Evolutionary conservation across 176 grass and related monocot genomes (phyloP), one percentile per base, ranked within the genome.

Genomic region (Chloris gayana): DNA sequence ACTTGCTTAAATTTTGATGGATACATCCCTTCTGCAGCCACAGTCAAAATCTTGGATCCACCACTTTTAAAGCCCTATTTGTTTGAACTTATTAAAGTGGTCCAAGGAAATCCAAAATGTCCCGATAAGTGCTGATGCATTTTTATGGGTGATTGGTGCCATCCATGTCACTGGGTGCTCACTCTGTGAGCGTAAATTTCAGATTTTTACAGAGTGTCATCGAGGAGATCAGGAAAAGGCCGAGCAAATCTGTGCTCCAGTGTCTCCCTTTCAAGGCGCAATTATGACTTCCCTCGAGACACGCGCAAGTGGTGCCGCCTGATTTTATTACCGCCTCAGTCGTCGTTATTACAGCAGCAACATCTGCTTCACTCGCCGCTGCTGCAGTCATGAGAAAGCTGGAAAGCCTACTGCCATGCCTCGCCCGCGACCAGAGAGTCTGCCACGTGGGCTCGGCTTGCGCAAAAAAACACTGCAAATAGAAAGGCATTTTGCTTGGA

Each of bases 351-450:
- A 4, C 13, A 19, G 45, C 58, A 53, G 37, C 19, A 8, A 31
- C 45, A 50, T 5, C 51, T 22, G 57, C n/a, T 1, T 32, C 19
- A 19, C 18, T 27, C 3, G 0, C 62, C 31, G 7, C 14, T 26
- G 3, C n/a, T n/a, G n/a, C n/a, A n/a, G 32, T 44, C 27, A 71
- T 70, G 73, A 33, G 80, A 78, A 83, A 83, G 85, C 58, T 61
- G 58, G 19, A 44, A 61, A 61, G 58, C 74, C 82, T 78, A 63
- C 47, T 50, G 47, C 47, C 14, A 18, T 15, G 15, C 47, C 44
- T 46, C 44, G 14, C 44, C 14, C 44, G 12, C 58, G 7, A 18
- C 3, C 9, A 56, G 64, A 25, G 3, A 33, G 39, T 8, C 83
- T 73, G 78, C 7, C 46, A n/a, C 0, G 27, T 46, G 73, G 85